phyloP scores from a whole-genome alignment of 805 yeast species.

The Diddensiella santjacobensis region DNA sequence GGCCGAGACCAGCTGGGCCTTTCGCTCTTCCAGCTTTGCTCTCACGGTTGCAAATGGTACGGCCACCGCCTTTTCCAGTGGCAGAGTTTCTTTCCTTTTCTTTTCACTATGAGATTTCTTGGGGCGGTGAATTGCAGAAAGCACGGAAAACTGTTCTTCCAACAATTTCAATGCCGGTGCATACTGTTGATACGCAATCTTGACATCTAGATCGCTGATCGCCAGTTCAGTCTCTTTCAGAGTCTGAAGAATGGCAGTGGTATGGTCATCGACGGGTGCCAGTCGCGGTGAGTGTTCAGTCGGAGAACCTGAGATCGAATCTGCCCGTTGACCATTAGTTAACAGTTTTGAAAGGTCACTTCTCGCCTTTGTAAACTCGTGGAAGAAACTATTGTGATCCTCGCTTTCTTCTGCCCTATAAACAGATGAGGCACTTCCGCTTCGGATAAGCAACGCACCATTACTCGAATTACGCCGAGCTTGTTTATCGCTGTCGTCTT shows the following conservation, averaged over 20 bases:
- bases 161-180: constrained; percentile 39
- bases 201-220: constrained; percentile 66
- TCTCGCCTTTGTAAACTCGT: constrained; percentile 17
- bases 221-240: constrained; percentile 55
- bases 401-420: constrained; percentile 22
- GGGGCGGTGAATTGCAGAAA: background rate
- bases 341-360: no score
- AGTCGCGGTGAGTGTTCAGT: constrained; percentile 1
- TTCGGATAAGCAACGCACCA: constrained; percentile 42
- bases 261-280: background rate
- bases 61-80: background rate
- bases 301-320: no score
- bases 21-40: constrained; percentile 26
- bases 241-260: constrained; percentile 26
- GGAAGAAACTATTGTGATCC: constrained; percentile 15
- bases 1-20: constrained; percentile 28
- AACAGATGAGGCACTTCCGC: constrained; percentile 48
- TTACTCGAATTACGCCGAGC: constrained; percentile 21
- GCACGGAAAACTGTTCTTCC: background rate
- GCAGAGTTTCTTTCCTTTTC: background rate
- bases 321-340: no score
- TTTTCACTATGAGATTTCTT: background rate
- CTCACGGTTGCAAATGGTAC: background rate
- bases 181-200: constrained; percentile 58
- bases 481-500: constrained; percentile 8